phyloP scores from a whole-genome alignment of 352 stramenopile genomes.

The Aphanomyces invadans region DNA sequence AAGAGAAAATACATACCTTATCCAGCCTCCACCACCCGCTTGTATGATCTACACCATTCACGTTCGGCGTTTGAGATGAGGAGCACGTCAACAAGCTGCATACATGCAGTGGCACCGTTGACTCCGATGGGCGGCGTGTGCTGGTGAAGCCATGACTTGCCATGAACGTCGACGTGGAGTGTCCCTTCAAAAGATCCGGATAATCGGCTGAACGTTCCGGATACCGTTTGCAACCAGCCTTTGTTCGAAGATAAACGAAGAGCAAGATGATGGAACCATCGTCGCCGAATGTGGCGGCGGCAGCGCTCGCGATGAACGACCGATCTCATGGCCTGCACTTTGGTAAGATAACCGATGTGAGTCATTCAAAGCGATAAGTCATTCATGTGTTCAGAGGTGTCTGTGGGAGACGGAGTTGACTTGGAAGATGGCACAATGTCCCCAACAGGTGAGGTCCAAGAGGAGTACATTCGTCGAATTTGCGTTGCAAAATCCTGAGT shows the following conservation, averaged over 20 bases:
- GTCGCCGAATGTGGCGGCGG: constrained; percentile 13
- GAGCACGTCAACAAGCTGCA: no score
- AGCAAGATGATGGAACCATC: constrained; percentile 19
- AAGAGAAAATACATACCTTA: no score
- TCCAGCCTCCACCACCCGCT: no score
- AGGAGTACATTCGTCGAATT: no score
- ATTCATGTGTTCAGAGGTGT: constrained; percentile 45
- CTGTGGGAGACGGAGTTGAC: constrained; percentile 59
- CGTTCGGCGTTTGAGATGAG: no score
- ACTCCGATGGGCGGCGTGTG: no score
- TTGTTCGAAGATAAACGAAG: background rate
- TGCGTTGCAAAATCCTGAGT: no score
- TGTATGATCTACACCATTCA: no score
- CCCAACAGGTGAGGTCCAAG: constrained; percentile 69
- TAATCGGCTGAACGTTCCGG: background rate
- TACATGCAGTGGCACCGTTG: no score
- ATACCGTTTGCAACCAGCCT: background rate
- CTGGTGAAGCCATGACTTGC: no score
- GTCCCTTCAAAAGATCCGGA: background rate
- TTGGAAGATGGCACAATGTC: constrained; percentile 70
- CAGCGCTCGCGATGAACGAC: constrained; percentile 23
- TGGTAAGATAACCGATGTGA: constrained; percentile 3
- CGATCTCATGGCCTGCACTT: constrained; percentile 24
- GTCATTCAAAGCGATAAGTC: no score
- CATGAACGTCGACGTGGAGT: no score